Percentiles rank a stretch among this genome's conserved stretches.
Evolutionary conservation across 305 asterid species (phyloP).

Genomic region (Solanum chacoense): DNA sequence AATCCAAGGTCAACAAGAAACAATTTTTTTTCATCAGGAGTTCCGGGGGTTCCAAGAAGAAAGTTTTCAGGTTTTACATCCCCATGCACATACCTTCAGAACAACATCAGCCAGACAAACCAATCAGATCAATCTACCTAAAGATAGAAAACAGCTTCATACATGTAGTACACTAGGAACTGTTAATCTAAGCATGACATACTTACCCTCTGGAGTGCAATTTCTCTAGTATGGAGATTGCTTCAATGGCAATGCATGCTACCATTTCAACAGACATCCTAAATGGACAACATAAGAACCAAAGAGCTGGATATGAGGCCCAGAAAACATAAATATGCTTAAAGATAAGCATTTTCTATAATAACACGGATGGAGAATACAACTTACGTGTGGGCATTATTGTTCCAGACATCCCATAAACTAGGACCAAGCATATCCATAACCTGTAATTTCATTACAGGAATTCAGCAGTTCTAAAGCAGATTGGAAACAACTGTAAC

Average conservation of each 20-base stretch:
- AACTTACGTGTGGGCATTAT: conserved; percentile 55
- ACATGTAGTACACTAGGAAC: not conserved
- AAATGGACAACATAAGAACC: conserved; percentile 5
- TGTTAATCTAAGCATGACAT: not conserved
- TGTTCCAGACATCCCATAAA: conserved; percentile 95
- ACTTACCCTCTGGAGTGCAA: conserved; percentile 81
- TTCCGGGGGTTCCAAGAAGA: conserved; percentile 73
- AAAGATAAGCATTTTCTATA: not conserved
- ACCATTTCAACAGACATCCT: conserved; percentile 94
- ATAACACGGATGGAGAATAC: not conserved
- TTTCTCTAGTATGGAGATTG: conserved; percentile 82
- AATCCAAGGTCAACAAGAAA: conserved; percentile 89
- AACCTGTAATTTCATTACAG: conserved; percentile 35
- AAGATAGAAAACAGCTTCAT: not conserved
- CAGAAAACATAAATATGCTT: not conserved
- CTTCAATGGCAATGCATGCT: conserved; percentile 89
- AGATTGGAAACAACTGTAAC: not conserved
- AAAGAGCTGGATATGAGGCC: not conserved
- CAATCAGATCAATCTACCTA: not conserved
- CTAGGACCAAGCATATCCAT: conserved; percentile 98
- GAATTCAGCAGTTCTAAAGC: not conserved
- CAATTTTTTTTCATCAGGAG: conserved; percentile 70
- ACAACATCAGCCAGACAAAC: conserved; percentile 1
- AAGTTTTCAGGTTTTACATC: conserved; percentile 94
- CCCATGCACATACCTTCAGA: conserved; percentile 73